These are phyloP conservation scores for Diddensiella santjacobensis DNA, from an alignment of 805 yeast genomes.

Conservation along the genomic window DNA sequence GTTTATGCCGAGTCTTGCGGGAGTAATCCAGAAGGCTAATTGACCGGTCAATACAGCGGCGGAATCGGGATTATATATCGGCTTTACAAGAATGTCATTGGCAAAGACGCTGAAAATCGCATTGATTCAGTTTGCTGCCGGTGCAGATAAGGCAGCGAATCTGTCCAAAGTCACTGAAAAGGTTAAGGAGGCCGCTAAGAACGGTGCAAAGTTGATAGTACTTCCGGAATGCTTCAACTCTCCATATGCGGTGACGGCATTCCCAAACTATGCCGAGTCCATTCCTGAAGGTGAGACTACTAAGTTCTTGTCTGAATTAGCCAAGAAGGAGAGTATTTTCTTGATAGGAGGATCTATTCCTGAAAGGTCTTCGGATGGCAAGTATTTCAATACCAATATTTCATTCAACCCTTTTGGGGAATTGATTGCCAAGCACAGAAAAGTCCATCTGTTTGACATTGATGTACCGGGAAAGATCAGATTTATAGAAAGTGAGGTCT, in stretches of 20 bases:
- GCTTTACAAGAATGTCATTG: conserved; percentile 33
- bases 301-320: conserved; percentile 56
- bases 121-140: conserved; percentile 75
- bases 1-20: neutral
- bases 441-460: conserved; percentile 87
- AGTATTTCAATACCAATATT: conserved; percentile 67
- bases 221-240: conserved; percentile 96
- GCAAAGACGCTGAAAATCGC: conserved; percentile 70
- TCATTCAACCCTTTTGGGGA: conserved; percentile 70
- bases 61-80: too few species aligned
- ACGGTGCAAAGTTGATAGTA: conserved; percentile 68
- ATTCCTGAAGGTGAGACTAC: conserved; percentile 72
- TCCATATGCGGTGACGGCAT: conserved; percentile 85
- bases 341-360: conserved; percentile 93
- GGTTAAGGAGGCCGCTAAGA: conserved; percentile 63
- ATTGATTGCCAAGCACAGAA: conserved; percentile 82
- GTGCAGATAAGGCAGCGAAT: conserved; percentile 77
- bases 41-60: neutral
- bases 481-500: conserved; percentile 73
- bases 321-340: conserved; percentile 58
- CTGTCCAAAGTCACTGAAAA: conserved; percentile 61
- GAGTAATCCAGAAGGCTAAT: neutral
- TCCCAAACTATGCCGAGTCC: conserved; percentile 82
- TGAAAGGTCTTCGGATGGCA: conserved; percentile 57
- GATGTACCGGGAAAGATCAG: conserved; percentile 89